Evolutionary conservation across 345 rosid genomes (phyloP).

Genomic region (Geranium rotundifolium): DNA sequence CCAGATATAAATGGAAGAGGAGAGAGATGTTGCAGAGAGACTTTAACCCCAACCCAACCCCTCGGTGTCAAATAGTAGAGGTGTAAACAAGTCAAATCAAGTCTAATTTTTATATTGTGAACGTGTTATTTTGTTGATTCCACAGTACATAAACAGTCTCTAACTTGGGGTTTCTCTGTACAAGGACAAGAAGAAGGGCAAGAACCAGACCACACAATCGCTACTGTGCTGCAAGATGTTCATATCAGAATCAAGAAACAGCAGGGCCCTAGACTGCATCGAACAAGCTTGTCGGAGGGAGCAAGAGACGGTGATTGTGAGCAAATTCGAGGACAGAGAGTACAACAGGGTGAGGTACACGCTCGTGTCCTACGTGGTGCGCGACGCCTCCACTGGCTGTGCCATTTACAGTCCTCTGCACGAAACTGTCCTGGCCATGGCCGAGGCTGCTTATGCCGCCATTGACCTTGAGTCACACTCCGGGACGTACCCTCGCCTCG

Average conservation of each 20-base stretch:
- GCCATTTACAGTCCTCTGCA: conserved; percentile 48
- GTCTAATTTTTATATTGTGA: too few relatives aligned
- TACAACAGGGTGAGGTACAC: conserved; percentile 46
- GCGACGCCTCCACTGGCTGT: conserved; percentile 22
- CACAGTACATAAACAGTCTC: too few relatives aligned
- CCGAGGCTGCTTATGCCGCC: conserved; percentile 35
- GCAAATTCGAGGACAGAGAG: conserved; percentile 40
- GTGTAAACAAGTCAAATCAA: too few relatives aligned
- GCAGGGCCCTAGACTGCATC: conserved; percentile 29
- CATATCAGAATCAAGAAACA: conserved; percentile 46
- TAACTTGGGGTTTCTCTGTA: background rate
- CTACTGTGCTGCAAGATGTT: conserved; percentile 43
- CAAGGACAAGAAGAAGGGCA: background rate
- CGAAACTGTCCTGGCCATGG: conserved; percentile 40
- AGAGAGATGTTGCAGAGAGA: too few relatives aligned
- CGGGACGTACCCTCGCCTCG: conserved; percentile 50
- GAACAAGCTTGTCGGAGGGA: conserved; percentile 30
- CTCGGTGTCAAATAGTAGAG: too few relatives aligned
- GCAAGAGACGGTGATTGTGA: conserved; percentile 31
- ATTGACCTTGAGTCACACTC: conserved; percentile 41
- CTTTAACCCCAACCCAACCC: too few relatives aligned
- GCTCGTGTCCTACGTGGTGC: conserved; percentile 39
- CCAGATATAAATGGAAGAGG: too few relatives aligned
- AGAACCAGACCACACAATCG: background rate
- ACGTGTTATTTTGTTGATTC: too few relatives aligned